Evolutionary conservation across 1,284 basidiomycete genomes (phyloP).

Genomic region (Phaffia rhodozyma): DNA sequence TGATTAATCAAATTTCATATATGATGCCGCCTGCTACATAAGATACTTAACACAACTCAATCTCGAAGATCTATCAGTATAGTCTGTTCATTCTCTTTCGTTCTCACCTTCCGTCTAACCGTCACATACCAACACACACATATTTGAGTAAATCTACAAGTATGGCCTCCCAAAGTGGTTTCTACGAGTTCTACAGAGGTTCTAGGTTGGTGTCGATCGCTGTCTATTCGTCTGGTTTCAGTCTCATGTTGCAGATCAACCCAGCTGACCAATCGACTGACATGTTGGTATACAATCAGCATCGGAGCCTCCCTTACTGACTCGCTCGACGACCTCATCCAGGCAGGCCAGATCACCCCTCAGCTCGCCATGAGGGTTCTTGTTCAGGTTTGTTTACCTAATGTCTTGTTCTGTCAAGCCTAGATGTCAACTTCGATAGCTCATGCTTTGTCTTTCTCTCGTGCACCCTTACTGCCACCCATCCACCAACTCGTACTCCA

Average conservation of each 20-base stretch:
- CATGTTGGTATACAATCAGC: constrained; percentile 38
- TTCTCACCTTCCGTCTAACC: not conserved
- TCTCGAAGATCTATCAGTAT: too few relatives aligned
- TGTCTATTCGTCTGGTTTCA: not conserved
- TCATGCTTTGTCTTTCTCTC: not conserved
- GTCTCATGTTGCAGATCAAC: too few relatives aligned
- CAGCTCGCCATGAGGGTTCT: constrained; percentile 95
- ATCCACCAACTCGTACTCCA: constrained; percentile 31
- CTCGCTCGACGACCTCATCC: constrained; percentile 96
- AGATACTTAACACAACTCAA: too few relatives aligned
- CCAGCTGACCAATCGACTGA: not conserved
- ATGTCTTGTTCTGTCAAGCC: not conserved
- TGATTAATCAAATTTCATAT: too few relatives aligned
- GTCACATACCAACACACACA: too few relatives aligned
- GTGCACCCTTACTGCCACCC: not conserved
- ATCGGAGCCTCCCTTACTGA: constrained; percentile 98
- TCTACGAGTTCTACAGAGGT: constrained; percentile 20
- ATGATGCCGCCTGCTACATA: too few relatives aligned
- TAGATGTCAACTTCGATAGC: not conserved
- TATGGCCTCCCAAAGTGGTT: constrained; percentile 2
- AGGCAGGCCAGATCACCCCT: constrained; percentile 89
- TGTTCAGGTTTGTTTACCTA: constrained; percentile 59
- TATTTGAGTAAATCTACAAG: not conserved
- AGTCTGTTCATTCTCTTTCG: not conserved
- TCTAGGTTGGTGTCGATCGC: not conserved